A percentile compares a stretch with the other conserved stretches of the same genome.
These are phyloP conservation scores for Floccularia luteovirens DNA, from an alignment of 768 basidiomycete species.

Conservation along the genomic window DNA sequence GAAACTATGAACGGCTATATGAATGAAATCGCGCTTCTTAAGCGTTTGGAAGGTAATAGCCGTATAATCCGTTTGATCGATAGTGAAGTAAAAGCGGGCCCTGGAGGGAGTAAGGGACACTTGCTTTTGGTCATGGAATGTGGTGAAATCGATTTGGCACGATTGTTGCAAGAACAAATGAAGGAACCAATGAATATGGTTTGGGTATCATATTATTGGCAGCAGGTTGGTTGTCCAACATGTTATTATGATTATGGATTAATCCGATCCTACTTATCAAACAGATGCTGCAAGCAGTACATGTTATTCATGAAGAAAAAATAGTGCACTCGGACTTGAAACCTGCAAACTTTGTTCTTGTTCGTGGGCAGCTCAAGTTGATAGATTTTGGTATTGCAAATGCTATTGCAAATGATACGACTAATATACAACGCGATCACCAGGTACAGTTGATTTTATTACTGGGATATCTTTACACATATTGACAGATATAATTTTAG, in stretches of 20 bases:
- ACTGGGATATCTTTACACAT: constrained; percentile 2
- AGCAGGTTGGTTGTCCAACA: constrained; percentile 58
- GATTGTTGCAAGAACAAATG: constrained; percentile 75
- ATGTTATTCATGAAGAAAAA: constrained; percentile 96
- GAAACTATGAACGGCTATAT: constrained; percentile 90
- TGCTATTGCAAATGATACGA: constrained; percentile 97
- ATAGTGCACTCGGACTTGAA: constrained; percentile 99
- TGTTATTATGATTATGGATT: neutral
- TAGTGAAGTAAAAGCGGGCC: constrained; percentile 74
- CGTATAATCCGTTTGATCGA: constrained; percentile 90
- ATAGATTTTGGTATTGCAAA: constrained; percentile 99
- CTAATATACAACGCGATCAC: constrained; percentile 94
- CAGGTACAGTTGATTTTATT: constrained; percentile 42
- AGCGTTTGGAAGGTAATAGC: constrained; percentile 89
- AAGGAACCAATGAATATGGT: constrained; percentile 86
- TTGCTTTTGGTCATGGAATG: constrained; percentile 93
- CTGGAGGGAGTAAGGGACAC: constrained; percentile 64
- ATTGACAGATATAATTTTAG: constrained; percentile 25
- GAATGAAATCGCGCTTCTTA: constrained; percentile 92
- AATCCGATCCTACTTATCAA: constrained; percentile 1
- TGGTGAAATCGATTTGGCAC: constrained; percentile 89
- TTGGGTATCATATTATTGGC: constrained; percentile 94
- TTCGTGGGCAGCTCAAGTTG: constrained; percentile 90
- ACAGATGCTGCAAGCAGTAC: constrained; percentile 98
- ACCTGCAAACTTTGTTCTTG: constrained; percentile 96